Evolutionary conservation across 2,329 filamentous ascomycete species (phyloP).

Genomic region (Dothidotthia symphoricarpi): DNA sequence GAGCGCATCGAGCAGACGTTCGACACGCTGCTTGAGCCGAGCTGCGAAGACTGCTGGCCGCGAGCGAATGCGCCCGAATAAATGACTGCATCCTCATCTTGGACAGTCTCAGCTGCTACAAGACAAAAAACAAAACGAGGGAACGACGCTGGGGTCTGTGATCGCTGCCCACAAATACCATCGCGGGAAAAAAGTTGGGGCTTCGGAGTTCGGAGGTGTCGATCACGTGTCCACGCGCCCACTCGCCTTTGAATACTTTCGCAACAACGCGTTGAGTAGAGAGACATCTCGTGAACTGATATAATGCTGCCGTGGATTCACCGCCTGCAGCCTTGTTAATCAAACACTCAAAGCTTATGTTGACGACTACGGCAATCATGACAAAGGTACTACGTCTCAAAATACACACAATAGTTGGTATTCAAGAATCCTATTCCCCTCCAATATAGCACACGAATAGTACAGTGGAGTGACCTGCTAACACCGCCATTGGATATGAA

Average conservation of each 20-base stretch:
- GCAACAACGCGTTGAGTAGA: too few species aligned
- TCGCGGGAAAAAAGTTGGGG: conserved; percentile 31
- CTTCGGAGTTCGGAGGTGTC: conserved; percentile 24
- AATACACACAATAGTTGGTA: conserved; percentile 16
- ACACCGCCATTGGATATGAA: conserved; percentile 33
- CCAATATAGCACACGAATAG: conserved; percentile 7
- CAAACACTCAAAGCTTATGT: too few species aligned
- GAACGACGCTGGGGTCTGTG: conserved; percentile 30
- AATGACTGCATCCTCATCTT: conserved; percentile 39
- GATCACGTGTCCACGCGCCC: conserved; percentile 22
- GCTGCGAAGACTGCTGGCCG: conserved; percentile 30
- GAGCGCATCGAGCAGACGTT: conserved; percentile 30
- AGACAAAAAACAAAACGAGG: conserved; percentile 19
- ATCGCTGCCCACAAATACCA: conserved; percentile 6
- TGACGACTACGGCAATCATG: neutral
- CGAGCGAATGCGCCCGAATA: conserved; percentile 35
- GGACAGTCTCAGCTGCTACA: conserved; percentile 11
- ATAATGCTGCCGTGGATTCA: too few species aligned
- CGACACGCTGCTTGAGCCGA: conserved; percentile 24
- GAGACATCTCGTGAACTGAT: neutral
- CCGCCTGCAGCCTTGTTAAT: too few species aligned
- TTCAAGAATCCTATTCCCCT: conserved; percentile 14
- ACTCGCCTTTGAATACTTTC: neutral
- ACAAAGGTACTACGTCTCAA: too few species aligned
- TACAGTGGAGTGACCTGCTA: conserved; percentile 1